phyloP scores from a whole-genome alignment of 805 yeast genomes.

The Pichia cephalocereana region DNA sequence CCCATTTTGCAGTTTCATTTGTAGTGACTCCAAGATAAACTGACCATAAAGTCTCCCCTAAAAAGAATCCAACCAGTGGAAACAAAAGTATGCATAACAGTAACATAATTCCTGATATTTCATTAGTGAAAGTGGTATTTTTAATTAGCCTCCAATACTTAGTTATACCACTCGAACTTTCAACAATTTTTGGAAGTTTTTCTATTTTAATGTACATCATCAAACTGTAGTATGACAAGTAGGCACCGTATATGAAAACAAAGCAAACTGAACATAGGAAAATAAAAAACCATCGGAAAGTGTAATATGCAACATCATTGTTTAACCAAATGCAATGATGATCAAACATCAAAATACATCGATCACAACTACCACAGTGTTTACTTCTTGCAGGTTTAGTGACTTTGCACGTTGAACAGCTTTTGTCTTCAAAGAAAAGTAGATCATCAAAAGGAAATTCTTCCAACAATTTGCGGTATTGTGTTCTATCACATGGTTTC shows the following conservation, averaged over 20 bases:
- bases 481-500: background rate
- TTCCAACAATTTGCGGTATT: constrained; percentile 8
- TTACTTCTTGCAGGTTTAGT: constrained; percentile 71
- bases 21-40: constrained; percentile 49
- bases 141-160: constrained; percentile 20
- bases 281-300: constrained; percentile 38
- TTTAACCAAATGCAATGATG: constrained; percentile 51
- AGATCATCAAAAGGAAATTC: constrained; percentile 31
- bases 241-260: constrained; percentile 35
- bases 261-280: constrained; percentile 28
- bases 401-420: constrained; percentile 44
- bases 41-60: constrained; percentile 35
- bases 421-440: constrained; percentile 30
- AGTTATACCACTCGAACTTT: background rate
- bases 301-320: constrained; percentile 46
- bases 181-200: background rate
- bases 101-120: constrained; percentile 33
- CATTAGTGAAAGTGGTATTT: constrained; percentile 26
- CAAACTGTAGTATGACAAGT: constrained; percentile 25
- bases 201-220: background rate
- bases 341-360: constrained; percentile 57
- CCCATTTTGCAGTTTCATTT: constrained; percentile 48
- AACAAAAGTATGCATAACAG: constrained; percentile 31
- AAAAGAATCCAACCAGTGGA: constrained; percentile 31
- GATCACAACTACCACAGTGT: constrained; percentile 64